Evolutionary conservation across 1,284 basidiomycete genomes (phyloP), one percentile per base, ranked within the genome.

Genomic region (Fomitopsis palustris): DNA sequence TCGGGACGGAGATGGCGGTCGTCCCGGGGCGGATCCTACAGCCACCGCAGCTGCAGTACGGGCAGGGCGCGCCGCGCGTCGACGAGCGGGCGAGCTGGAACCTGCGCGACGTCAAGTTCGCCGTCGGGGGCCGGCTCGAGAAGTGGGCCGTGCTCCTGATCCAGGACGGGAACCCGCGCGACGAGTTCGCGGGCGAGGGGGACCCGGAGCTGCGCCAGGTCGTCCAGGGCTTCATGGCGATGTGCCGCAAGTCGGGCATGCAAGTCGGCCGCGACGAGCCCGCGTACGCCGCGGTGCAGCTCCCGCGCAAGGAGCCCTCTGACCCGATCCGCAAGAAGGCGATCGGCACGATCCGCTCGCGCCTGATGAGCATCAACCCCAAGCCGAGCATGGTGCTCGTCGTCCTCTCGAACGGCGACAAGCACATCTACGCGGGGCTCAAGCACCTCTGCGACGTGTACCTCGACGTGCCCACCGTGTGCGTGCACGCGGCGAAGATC

Each of bases 81-180:
- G 81, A 87, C 59, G 81, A 82, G 1, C 77, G 78, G 38, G 90
- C 87, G 0, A 84, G 84, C 66, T 92, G 90, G 90, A 92, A 92
- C 64, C 67, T 92, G 55, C 75, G 78, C 23, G 72, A 76, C 54
- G 82, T 91, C 64, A 82, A 78, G 63, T 92, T 92, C 67, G 74
- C 81, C 1, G 70, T 72, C 19, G 86, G 87, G 17, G 83, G 76
- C 1, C 72, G 58, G 23, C 68, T 90, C 43, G 71, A 76, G 42
- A 80, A 78, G 35, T 90, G 86, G 87, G 85, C 78, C 0, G 84
- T 91, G 2, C 72, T 91, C 14, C 68, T 88, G 47, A 82, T 92
- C 59, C 73, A 77, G 57, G 87, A 90, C 61, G 77, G 80, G 17
- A 80, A 80, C 56, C 17, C 37, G 4, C 66, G 78, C 12, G 78